Conservation (phyloP, 2,329 filamentous ascomycete genomes). For the Dactylellina cionopaga region DNA sequence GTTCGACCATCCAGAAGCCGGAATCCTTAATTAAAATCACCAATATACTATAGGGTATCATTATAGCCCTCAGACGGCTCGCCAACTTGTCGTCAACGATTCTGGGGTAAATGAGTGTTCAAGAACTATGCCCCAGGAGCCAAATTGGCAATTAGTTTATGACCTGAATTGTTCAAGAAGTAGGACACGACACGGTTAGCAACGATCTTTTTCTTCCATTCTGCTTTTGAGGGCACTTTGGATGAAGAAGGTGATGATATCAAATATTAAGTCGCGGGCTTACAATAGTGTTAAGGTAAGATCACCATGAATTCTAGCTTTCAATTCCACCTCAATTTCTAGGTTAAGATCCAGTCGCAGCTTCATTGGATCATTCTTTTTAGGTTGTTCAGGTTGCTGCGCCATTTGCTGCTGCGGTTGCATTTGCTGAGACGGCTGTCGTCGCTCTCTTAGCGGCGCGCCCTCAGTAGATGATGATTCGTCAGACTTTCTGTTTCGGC, state of each 20-base stretch:
- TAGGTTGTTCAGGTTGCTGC: slow-evolving; percentile 55
- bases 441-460: slow-evolving; percentile 53
- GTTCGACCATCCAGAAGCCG: too few species aligned
- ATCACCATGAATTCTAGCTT: slow-evolving; percentile 58
- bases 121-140: slow-evolving; percentile 29
- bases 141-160: slow-evolving; percentile 49
- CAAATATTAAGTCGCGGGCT: too few species aligned
- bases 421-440: slow-evolving; percentile 58
- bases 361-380: slow-evolving; percentile 55
- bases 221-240: slow-evolving; percentile 7
- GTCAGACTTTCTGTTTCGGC: slow-evolving; percentile 55
- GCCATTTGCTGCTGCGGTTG: slow-evolving; percentile 60
- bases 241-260: slow-evolving; percentile 42
- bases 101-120: too few species aligned
- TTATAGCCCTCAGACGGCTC: too few species aligned
- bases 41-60: too few species aligned
- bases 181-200: slow-evolving; percentile 17
- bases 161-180: slow-evolving; percentile 19
- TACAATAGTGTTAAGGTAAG: slow-evolving; percentile 57
- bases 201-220: slow-evolving; percentile 46
- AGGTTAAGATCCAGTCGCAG: slow-evolving; percentile 57
- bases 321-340: slow-evolving; percentile 57
- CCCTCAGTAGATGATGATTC: slow-evolving; percentile 54
- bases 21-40: too few species aligned
- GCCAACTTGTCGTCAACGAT: too few species aligned